A percentile compares a stretch with the other conserved stretches of the same genome.
phyloP scores from a whole-genome alignment of 495 filamentous ascomycete species.

The Sphaerosporella brunnea region DNA sequence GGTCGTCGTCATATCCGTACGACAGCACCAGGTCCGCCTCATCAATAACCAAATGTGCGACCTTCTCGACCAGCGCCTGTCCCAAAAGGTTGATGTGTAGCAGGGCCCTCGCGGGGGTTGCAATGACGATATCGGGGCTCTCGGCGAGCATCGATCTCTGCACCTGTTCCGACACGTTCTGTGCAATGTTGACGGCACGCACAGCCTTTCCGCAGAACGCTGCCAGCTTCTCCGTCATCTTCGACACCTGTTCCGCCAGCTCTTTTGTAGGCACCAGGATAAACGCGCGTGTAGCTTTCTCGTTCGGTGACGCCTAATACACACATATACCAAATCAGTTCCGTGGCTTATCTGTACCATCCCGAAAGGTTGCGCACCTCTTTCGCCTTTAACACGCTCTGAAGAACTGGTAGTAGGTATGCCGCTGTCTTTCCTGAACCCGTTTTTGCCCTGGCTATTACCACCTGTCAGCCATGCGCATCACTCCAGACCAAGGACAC shows the following conservation, averaged over 20 bases:
- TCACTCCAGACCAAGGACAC: constrained; percentile 9
- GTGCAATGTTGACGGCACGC: constrained; percentile 64
- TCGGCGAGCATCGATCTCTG: constrained; percentile 70
- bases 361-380: constrained; percentile 17
- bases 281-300: constrained; percentile 37
- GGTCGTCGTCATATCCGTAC: constrained; percentile 85
- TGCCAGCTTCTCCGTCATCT: constrained; percentile 51
- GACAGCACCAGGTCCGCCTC: constrained; percentile 89
- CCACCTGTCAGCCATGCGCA: neutral
- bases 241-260: constrained; percentile 75
- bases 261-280: constrained; percentile 90
- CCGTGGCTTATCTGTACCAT: neutral
- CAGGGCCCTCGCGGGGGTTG: constrained; percentile 65
- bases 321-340: constrained; percentile 3
- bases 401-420: constrained; percentile 78
- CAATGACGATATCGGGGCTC: constrained; percentile 70
- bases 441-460: constrained; percentile 62
- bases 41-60: constrained; percentile 75
- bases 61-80: constrained; percentile 42
- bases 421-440: constrained; percentile 95
- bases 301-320: constrained; percentile 11
- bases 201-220: constrained; percentile 71
- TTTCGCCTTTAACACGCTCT: constrained; percentile 61
- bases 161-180: constrained; percentile 70
- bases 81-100: constrained; percentile 50